These are phyloP conservation scores for Colletotrichum trifolii DNA, from an alignment of 2,329 filamentous ascomycete species.

Conservation along the genomic window DNA sequence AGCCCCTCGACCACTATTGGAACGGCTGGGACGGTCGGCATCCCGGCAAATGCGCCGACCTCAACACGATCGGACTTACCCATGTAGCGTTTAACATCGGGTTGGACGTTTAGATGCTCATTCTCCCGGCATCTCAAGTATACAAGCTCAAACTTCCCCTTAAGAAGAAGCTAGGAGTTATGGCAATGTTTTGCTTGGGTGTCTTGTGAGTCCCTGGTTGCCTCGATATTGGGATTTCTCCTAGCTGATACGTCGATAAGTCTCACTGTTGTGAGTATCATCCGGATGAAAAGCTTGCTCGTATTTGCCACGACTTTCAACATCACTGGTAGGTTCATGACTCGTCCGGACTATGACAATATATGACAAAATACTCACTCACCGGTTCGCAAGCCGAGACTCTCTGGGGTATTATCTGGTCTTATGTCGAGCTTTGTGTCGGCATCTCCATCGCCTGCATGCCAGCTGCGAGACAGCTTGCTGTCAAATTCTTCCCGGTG, in stretches of 20 bases:
- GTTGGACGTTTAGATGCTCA: neutral
- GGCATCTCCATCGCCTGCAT: slow-evolving; percentile 53
- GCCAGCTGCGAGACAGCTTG: slow-evolving; percentile 47
- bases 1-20: slow-evolving; percentile 8
- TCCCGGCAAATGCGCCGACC: neutral
- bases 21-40: slow-evolving; percentile 17
- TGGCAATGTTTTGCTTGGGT: slow-evolving; percentile 51
- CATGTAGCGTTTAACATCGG: slow-evolving; percentile 10
- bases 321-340: neutral
- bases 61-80: neutral
- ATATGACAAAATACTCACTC: neutral
- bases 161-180: slow-evolving; percentile 50
- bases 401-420: slow-evolving; percentile 47
- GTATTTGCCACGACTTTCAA: slow-evolving; percentile 6
- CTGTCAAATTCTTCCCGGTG: too few species aligned
- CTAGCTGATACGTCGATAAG: neutral
- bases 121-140: slow-evolving; percentile 51
- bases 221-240: neutral
- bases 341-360: too few species aligned
- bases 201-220: slow-evolving; percentile 49
- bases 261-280: slow-evolving; percentile 19
- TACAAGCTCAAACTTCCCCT: slow-evolving; percentile 44
- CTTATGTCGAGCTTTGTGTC: slow-evolving; percentile 50
- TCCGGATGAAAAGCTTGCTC: slow-evolving; percentile 17
- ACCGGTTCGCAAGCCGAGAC: slow-evolving; percentile 40